phyloP scores from a whole-genome alignment of 805 yeast species.

The Barnettozyma vustinii region DNA sequence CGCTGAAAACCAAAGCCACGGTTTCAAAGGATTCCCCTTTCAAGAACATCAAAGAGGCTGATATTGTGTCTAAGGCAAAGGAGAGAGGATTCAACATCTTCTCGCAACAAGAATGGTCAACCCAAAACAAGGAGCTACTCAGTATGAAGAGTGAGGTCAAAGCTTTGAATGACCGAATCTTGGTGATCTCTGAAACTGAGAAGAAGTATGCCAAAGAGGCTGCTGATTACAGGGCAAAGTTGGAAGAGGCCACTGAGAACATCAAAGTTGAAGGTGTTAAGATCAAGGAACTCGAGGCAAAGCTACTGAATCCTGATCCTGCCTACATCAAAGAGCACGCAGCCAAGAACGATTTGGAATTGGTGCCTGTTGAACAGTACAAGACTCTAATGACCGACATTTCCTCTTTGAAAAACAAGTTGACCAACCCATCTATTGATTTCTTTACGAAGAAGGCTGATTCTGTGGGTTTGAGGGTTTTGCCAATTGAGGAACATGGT shows the following conservation, averaged over 20 bases:
- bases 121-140: conserved; percentile 3
- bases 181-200: conserved; percentile 17
- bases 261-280: conserved; percentile 2
- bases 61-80: conserved; percentile 16
- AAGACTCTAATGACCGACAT: conserved; percentile 7
- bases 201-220: conserved; percentile 19
- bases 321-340: conserved; percentile 28
- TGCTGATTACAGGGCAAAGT: conserved; percentile 18
- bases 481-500: conserved; percentile 10
- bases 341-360: conserved; percentile 17
- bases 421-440: conserved; percentile 15
- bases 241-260: conserved; percentile 12
- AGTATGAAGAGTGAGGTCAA: conserved; percentile 5
- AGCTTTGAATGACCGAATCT: conserved; percentile 3
- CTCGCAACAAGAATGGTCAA: conserved; percentile 8
- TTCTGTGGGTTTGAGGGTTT: conserved; percentile 12
- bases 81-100: conserved; percentile 15
- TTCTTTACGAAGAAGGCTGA: conserved; percentile 12
- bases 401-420: conserved; percentile 7
- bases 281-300: conserved; percentile 4
- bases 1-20: conserved; percentile 20
- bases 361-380: conserved; percentile 15
- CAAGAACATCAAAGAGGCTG: conserved; percentile 16
- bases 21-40: conserved; percentile 23
- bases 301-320: conserved; percentile 27